Evolutionary conservation across 176 grass and related monocot species (phyloP).

Genomic region (Avena atlantica): DNA sequence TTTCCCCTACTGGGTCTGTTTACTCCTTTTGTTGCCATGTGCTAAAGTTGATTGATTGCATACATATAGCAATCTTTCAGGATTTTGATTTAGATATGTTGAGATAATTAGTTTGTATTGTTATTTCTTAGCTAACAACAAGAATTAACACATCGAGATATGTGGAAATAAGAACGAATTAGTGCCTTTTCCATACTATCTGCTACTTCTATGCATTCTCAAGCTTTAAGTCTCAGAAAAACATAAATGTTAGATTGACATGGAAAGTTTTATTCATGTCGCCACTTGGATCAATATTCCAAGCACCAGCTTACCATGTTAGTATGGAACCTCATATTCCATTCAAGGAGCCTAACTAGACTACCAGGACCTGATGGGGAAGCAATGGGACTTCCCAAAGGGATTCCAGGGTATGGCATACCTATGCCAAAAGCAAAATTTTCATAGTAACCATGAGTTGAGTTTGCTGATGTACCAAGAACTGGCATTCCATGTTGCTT

Average conservation of each 20-base stretch:
- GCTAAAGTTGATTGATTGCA: too few relatives aligned
- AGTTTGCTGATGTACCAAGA: slow-evolving; percentile 62
- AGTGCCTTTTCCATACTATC: too few relatives aligned
- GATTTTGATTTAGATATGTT: too few relatives aligned
- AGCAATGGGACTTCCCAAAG: slow-evolving; percentile 66
- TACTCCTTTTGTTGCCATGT: too few relatives aligned
- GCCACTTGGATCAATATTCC: slow-evolving; percentile 63
- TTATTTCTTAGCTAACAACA: too few relatives aligned
- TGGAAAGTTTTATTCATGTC: slow-evolving; percentile 65
- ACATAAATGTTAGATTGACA: neutral
- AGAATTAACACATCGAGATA: too few relatives aligned
- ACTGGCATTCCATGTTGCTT: slow-evolving; percentile 81
- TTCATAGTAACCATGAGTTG: slow-evolving; percentile 70
- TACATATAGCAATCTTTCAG: too few relatives aligned
- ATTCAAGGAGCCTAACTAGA: slow-evolving; percentile 70
- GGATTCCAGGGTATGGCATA: slow-evolving; percentile 77
- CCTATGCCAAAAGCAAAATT: slow-evolving; percentile 63
- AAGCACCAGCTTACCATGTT: slow-evolving; percentile 62
- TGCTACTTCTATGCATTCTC: too few relatives aligned
- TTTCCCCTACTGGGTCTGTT: too few relatives aligned
- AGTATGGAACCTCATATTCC: slow-evolving; percentile 66
- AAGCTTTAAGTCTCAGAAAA: too few relatives aligned
- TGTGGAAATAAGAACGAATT: too few relatives aligned
- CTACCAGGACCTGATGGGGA: slow-evolving; percentile 67
- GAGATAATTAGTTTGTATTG: too few relatives aligned